phyloP scores from a whole-genome alignment of 495 filamentous ascomycete species.

The Cudoniella acicularis region DNA sequence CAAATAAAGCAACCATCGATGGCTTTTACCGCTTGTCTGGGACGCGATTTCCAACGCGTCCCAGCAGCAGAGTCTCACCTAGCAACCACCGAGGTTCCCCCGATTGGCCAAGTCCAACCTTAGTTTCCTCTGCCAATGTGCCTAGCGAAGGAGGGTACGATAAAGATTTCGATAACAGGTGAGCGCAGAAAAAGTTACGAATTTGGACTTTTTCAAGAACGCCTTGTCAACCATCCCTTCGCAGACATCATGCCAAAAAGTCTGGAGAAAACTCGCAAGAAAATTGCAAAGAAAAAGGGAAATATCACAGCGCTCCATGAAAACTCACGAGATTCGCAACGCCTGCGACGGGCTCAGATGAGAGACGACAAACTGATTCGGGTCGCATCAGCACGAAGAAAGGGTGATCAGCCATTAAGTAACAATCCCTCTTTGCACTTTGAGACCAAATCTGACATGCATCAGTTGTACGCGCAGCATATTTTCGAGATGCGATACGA shows the following conservation, averaged over 20 bases:
- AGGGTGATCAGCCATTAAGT: constrained; percentile 67
- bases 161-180: constrained; percentile 3
- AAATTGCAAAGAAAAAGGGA: constrained; percentile 71
- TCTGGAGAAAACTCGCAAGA: constrained; percentile 76
- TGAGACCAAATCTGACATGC: background rate
- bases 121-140: no score
- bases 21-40: background rate
- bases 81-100: background rate
- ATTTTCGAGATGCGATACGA: constrained; percentile 60
- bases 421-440: constrained; percentile 17
- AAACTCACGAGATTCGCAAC: constrained; percentile 73
- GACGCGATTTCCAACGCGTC: background rate
- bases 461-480: constrained; percentile 66
- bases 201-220: background rate
- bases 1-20: background rate
- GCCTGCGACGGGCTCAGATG: constrained; percentile 66
- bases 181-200: background rate
- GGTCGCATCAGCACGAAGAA: constrained; percentile 56
- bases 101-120: background rate
- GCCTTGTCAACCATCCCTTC: background rate
- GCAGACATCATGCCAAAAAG: constrained; percentile 58
- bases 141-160: background rate
- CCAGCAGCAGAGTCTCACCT: background rate
- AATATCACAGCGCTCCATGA: constrained; percentile 69
- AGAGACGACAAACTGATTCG: constrained; percentile 74